Evolutionary conservation across 495 filamentous ascomycete species (phyloP).

Genomic region (Penicillium coprophilum): DNA sequence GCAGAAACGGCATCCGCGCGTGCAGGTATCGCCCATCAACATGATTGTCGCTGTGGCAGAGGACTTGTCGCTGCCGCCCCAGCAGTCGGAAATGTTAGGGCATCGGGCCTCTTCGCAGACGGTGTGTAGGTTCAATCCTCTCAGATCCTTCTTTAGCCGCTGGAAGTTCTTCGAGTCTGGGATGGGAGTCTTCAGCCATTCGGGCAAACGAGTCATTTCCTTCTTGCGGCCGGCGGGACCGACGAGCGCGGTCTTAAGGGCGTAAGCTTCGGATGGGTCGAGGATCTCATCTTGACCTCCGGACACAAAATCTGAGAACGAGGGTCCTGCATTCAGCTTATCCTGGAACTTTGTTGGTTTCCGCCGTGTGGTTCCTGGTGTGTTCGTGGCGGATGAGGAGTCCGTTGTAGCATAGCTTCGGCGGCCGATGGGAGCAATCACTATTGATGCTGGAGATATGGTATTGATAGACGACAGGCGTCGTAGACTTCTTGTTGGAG

Average conservation of each 20-base stretch:
- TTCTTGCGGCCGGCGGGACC: constrained; percentile 76
- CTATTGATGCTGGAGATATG: constrained; percentile 16
- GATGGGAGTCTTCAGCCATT: constrained; percentile 95
- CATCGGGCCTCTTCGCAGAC: constrained; percentile 98
- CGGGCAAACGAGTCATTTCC: constrained; percentile 85
- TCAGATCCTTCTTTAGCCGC: constrained; percentile 88
- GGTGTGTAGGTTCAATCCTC: constrained; percentile 86
- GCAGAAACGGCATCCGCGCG: constrained; percentile 95
- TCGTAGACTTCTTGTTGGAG: constrained; percentile 38
- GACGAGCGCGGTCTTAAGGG: constrained; percentile 73
- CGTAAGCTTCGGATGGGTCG: constrained; percentile 55
- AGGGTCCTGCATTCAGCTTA: constrained; percentile 74
- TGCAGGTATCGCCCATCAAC: constrained; percentile 99
- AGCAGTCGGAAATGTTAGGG: constrained; percentile 97
- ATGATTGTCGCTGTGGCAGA: constrained; percentile 97
- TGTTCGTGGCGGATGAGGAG: constrained; percentile 37
- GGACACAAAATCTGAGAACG: constrained; percentile 80
- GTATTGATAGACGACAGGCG: constrained; percentile 35
- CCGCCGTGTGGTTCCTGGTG: constrained; percentile 31
- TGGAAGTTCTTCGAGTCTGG: constrained; percentile 84
- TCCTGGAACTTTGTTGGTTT: constrained; percentile 73
- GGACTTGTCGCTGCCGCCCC: constrained; percentile 85
- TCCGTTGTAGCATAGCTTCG: constrained; percentile 48
- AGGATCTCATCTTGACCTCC: constrained; percentile 56
- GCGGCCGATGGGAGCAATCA: constrained; percentile 19